These are phyloP conservation scores for Punctularia strigosozonata DNA, from an alignment of 768 basidiomycete species.

Conservation along the genomic window DNA sequence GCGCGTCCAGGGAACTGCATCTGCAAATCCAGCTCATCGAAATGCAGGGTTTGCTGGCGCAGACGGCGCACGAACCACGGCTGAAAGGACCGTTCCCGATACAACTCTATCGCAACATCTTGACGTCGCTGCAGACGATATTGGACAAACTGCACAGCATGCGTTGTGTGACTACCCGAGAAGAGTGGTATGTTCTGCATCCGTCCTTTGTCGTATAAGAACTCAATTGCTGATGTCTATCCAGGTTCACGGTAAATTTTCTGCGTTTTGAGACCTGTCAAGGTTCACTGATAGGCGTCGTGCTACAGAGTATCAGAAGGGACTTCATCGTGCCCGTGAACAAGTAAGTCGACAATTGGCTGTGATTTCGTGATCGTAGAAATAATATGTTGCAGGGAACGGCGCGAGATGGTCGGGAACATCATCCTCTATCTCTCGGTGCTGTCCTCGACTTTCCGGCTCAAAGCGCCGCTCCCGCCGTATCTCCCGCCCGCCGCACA, in stretches of 20 bases:
- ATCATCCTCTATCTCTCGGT: conserved; percentile 84
- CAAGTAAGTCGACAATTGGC: too few species aligned
- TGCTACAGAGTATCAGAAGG: conserved; percentile 56
- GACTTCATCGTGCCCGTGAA: conserved; percentile 92
- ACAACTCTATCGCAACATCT: conserved; percentile 67
- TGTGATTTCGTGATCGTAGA: too few species aligned
- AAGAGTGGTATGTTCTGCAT: conserved; percentile 63
- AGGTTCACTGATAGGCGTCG: not conserved
- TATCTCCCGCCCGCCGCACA: conserved; percentile 91
- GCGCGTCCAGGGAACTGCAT: conserved; percentile 77
- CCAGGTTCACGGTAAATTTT: conserved; percentile 59
- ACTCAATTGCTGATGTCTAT: conserved; percentile 5
- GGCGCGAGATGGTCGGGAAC: conserved; percentile 92
- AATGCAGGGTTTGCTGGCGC: conserved; percentile 72
- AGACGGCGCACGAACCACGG: conserved; percentile 88
- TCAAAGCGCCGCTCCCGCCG: conserved; percentile 91
- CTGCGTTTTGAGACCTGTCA: not conserved
- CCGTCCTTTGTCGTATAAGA: too few species aligned
- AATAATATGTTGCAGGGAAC: too few species aligned
- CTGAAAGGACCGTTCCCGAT: conserved; percentile 94
- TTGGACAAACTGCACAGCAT: conserved; percentile 88
- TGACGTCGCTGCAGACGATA: conserved; percentile 76
- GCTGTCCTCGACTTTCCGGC: conserved; percentile 64
- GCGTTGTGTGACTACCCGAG: conserved; percentile 91
- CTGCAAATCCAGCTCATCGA: conserved; percentile 85